These are phyloP conservation scores for Saprolegnia diclina DNA, from an alignment of 352 stramenopile species.

Conservation along the genomic window DNA sequence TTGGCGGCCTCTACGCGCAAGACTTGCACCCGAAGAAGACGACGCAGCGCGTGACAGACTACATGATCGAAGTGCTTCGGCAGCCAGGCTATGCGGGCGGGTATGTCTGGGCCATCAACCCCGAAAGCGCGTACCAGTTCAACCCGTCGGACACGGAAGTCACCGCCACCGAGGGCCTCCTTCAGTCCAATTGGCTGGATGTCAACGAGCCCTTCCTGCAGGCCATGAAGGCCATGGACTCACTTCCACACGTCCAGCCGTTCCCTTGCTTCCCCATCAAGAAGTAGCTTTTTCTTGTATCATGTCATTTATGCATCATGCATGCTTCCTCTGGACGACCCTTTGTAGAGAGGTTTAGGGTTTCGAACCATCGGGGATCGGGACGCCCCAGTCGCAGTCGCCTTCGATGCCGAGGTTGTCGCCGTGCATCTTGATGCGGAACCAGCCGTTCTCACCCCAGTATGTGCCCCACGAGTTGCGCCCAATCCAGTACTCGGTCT, in stretches of 20 bases:
- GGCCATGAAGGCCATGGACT: conserved; percentile 34
- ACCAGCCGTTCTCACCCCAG: conserved; percentile 91
- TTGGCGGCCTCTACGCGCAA: conserved; percentile 57
- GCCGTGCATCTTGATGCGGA: conserved; percentile 86
- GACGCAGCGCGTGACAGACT: conserved; percentile 42
- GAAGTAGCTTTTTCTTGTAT: not conserved
- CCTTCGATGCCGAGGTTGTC: conserved; percentile 87
- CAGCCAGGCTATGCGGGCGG: conserved; percentile 34
- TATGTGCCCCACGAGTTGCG: conserved; percentile 91
- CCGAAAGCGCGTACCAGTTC: conserved; percentile 39
- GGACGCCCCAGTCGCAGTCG: conserved; percentile 86
- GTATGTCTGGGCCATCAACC: conserved; percentile 39
- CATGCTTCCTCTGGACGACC: no score
- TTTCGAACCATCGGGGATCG: conserved; percentile 72
- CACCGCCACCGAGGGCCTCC: conserved; percentile 31
- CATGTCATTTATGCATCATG: not conserved
- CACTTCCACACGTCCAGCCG: conserved; percentile 31
- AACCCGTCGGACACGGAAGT: conserved; percentile 35
- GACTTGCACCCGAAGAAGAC: conserved; percentile 48
- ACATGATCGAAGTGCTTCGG: conserved; percentile 34
- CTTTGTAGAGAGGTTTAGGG: conserved; percentile 25
- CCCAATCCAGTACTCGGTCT: conserved; percentile 90
- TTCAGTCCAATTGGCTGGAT: conserved; percentile 31
- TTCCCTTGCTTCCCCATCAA: conserved; percentile 36
- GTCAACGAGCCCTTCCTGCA: conserved; percentile 32